Evolutionary conservation across 495 filamentous ascomycete genomes (phyloP), one percentile per base, ranked within the genome.

Genomic region (Venustampulla echinocandica): DNA sequence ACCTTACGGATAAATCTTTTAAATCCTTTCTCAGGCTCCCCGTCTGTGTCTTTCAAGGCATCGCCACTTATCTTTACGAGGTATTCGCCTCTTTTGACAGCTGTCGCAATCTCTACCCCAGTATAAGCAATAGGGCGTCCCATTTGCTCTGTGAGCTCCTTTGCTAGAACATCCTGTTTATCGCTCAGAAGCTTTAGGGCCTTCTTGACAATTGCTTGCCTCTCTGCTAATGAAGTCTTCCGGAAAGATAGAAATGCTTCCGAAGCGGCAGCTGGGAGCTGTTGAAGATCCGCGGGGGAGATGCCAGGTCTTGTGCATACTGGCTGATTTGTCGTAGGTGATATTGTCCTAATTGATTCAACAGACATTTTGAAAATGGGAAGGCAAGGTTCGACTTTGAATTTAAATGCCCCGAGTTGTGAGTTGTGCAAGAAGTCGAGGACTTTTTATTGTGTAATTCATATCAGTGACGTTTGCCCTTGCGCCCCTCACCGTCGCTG

Each of bases 71-170:
- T 80, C 56, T 84, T 85, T 34, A 90, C 64, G 28, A 95, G 66
- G 61, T 92, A 90, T 53, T 90, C 76, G 42, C 79, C 85, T 52
- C 90, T 73, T 60, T 79, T 82, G 33, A 87, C 74, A 5, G 90
- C 87, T 13, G 90, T 96, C 20, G 73, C 65, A 49, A 96, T 71
- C 64, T 96, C 90, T 54, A 77, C 85, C 14, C 73, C 74, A 0
- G 85, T 83, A 58, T 92, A 95, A 10, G 82, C 77, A 44, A 94
- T 92, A 14, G 90, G 90, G 13, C 90, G 75, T 42, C 90, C 90
- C 90, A 96, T 95, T 67, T 96, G 87, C 65, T 90, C 82, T 0
- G 87, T 94, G 28, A 96, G 64, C 60, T 94, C 89, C 46, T 69
- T 72, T 3, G 80, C 87, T n/a, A 96, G 66, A 19, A 79, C 82